Evolutionary conservation across 2,329 filamentous ascomycete species (phyloP).

Genomic region (Venturia pyrina): DNA sequence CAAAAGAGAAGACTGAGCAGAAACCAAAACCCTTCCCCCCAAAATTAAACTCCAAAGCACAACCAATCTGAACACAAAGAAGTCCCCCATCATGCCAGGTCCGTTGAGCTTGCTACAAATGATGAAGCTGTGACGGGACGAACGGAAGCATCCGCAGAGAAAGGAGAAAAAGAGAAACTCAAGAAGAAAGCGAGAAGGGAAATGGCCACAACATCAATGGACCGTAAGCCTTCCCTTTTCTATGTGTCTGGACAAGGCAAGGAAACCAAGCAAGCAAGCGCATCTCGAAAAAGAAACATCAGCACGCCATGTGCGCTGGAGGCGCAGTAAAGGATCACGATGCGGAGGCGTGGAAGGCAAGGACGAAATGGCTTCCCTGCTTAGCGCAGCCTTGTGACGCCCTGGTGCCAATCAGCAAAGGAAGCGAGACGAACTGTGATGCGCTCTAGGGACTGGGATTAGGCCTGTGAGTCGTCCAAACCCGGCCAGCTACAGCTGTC

Average conservation of each 20-base stretch:
- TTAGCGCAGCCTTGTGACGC: slow-evolving; percentile 1
- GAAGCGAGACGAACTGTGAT: background rate
- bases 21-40: background rate
- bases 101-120: background rate
- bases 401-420: background rate
- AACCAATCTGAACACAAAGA: background rate
- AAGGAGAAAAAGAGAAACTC: background rate
- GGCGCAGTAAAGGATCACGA: background rate
- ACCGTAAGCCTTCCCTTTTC: background rate
- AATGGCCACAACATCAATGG: background rate
- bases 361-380: background rate
- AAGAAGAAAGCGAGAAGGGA: background rate
- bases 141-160: background rate
- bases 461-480: background rate
- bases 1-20: background rate
- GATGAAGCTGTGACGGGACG: background rate
- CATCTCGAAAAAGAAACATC: background rate
- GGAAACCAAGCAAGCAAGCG: background rate
- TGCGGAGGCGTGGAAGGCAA: background rate
- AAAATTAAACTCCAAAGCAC: background rate
- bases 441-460: background rate
- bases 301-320: background rate
- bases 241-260: background rate
- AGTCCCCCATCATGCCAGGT: background rate
- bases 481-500: background rate